phyloP scores from a whole-genome alignment of 2,329 filamentous ascomycete genomes.

The Dactylonectria estremocensis region DNA sequence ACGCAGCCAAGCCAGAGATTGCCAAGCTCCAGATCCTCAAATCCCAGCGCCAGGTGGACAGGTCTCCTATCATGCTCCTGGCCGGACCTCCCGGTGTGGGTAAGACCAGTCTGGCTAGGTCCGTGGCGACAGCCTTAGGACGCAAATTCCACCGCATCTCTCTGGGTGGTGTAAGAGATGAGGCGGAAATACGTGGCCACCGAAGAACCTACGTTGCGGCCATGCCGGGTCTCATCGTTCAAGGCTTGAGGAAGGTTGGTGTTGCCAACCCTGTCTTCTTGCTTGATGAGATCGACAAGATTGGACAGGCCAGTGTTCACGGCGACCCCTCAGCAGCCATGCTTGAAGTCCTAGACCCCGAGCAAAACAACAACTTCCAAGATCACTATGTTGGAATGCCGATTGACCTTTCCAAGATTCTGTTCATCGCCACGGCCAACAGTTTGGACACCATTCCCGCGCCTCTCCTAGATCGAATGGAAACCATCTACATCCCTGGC shows the following conservation, averaged over 20 bases:
- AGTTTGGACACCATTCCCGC: conserved; percentile 93
- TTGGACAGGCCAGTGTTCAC: conserved; percentile 91
- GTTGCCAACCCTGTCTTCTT: conserved; percentile 96
- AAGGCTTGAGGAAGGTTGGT: conserved; percentile 94
- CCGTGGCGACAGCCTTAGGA: conserved; percentile 90
- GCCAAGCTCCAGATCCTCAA: conserved; percentile 83
- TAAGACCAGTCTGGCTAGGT: conserved; percentile 95
- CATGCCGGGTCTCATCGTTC: conserved; percentile 97
- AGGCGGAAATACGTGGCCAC: conserved; percentile 97
- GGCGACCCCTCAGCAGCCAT: conserved; percentile 97
- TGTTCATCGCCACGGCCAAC: conserved; percentile 98
- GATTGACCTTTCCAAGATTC: conserved; percentile 94
- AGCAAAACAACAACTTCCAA: conserved; percentile 95
- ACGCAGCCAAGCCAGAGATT: conserved; percentile 54
- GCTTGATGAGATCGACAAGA: conserved; percentile 98
- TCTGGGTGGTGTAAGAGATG: conserved; percentile 93
- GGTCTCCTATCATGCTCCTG: conserved; percentile 94
- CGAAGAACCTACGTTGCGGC: conserved; percentile 96
- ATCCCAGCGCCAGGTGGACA: conserved; percentile 90
- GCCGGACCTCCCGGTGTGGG: conserved; percentile 95
- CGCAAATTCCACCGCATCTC: conserved; percentile 98
- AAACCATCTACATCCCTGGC: conserved; percentile 92
- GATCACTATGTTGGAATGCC: conserved; percentile 98
- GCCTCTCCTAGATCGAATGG: conserved; percentile 97
- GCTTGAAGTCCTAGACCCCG: conserved; percentile 97